These are phyloP conservation scores for Fusarium pseudocircinatum DNA, from an alignment of 2,329 filamentous ascomycete genomes.

Conservation along the genomic window DNA sequence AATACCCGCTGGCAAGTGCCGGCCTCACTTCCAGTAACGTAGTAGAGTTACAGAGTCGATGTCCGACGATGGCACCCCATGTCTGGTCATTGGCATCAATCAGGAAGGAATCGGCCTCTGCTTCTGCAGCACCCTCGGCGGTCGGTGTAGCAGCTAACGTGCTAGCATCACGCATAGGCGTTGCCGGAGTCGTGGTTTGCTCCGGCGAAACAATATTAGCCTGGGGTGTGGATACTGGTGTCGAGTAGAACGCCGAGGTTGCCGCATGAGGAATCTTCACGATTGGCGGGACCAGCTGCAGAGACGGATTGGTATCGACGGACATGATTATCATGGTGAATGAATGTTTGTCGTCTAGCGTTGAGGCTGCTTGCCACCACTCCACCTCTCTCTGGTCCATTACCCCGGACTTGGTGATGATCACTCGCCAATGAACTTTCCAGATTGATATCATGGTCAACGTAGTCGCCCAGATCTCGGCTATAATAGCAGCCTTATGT, in stretches of 20 bases:
- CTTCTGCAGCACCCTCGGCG: conserved; percentile 54
- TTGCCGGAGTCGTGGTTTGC: conserved; percentile 61
- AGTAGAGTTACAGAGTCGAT: conserved; percentile 69
- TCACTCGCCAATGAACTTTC: conserved; percentile 80
- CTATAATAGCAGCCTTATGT: conserved; percentile 64
- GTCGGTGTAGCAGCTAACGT: conserved; percentile 58
- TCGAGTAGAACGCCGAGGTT: conserved; percentile 62
- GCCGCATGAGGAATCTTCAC: conserved; percentile 59
- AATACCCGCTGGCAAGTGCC: conserved; percentile 70
- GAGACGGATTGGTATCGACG: conserved; percentile 71
- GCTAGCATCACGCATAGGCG: conserved; percentile 55
- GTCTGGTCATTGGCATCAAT: conserved; percentile 78
- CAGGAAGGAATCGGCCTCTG: conserved; percentile 69
- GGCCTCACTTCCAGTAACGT: conserved; percentile 65
- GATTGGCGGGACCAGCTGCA: conserved; percentile 69
- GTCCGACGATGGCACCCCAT: conserved; percentile 77
- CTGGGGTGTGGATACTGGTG: conserved; percentile 75
- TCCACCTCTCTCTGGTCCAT: conserved; percentile 75
- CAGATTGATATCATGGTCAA: conserved; percentile 75
- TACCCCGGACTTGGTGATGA: conserved; percentile 75
- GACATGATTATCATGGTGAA: conserved; percentile 69
- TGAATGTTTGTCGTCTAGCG: conserved; percentile 60
- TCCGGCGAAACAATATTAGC: conserved; percentile 69
- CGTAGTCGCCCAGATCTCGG: conserved; percentile 82
- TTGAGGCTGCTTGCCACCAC: conserved; percentile 64